A percentile compares a stretch with the other conserved stretches of the same genome.
phyloP scores from a whole-genome alignment of 495 filamentous ascomycete genomes.

The Pseudevernia furfuracea region DNA sequence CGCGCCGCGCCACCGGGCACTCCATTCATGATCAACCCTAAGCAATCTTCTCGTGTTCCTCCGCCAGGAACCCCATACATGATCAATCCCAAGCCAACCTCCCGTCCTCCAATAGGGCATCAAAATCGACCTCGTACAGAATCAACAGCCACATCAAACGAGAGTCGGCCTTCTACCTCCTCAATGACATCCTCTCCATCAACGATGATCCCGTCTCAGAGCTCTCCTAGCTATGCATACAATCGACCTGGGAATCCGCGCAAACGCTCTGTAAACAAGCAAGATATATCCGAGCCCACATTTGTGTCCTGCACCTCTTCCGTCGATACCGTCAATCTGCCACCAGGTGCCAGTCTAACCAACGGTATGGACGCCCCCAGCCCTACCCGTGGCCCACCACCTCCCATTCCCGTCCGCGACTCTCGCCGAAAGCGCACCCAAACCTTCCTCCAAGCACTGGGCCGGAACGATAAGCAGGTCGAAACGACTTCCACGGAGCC shows the following conservation, averaged over 20 bases:
- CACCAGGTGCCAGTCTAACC: constrained; percentile 40
- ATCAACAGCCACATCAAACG: constrained; percentile 43
- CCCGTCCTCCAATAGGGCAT: constrained; percentile 29
- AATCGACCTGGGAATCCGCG: constrained; percentile 33
- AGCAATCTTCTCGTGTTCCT: constrained; percentile 27
- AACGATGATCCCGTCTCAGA: constrained; percentile 25
- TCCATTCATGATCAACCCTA: constrained; percentile 30
- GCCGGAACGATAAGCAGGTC: constrained; percentile 1
- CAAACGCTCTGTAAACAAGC: constrained; percentile 65
- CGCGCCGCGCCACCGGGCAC: constrained; percentile 31
- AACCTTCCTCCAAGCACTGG: constrained; percentile 26
- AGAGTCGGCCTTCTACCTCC: constrained; percentile 28
- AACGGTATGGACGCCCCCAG: constrained; percentile 31
- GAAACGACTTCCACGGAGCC: constrained; percentile 3
- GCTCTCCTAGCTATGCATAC: constrained; percentile 21
- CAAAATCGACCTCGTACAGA: constrained; percentile 5
- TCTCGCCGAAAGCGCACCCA: constrained; percentile 29
- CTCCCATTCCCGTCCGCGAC: constrained; percentile 29
- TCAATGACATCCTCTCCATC: constrained; percentile 24
- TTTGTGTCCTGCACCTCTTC: constrained; percentile 72
- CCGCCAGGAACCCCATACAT: constrained; percentile 6
- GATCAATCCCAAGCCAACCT: constrained; percentile 21
- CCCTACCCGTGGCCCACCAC: constrained; percentile 16
- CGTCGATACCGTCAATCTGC: constrained; percentile 57
- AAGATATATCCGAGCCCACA: constrained; percentile 74